Evolutionary conservation across 1,284 basidiomycete species (phyloP), one percentile per base, ranked within the genome.

Genomic region (Irpex sp.): DNA sequence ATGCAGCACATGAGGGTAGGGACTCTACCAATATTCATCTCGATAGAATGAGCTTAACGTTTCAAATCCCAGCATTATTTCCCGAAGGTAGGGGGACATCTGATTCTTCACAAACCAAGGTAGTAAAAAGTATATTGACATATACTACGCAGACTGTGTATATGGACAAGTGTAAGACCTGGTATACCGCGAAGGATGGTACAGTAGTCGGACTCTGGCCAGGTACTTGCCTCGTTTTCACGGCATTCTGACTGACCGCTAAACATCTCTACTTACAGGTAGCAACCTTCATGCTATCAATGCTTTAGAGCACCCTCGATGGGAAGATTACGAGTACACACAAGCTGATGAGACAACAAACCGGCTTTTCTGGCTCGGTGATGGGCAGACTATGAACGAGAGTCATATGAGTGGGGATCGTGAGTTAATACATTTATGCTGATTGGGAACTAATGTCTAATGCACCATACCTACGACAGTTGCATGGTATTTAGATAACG

Each of bases 171-270:
- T 87, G 86, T 66, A 75, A 79, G 5, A 84, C 84, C 3, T 89
- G 87, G 87, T 88, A 88, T 67, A 87, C 87, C 68, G 75, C 74
- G 52, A 83, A 83, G 4, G 82, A 85, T 61, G 85, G 86, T 2
- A 77, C 82, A 1, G 75, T 87, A 2, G 77, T 78, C 16, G 84
- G 76, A 0, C 72, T 35, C 5, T 35, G 33, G 33, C 33, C 33
- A 35, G 33, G 33, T 35, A 35, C 33, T 35, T 35, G 8, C 33
- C 33, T 35, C 3, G 7, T 1, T 2, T 35, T 35, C 33, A 35
- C 33, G 8, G 1, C 33, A 9, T 35, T 35, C 33, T 35, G 33
- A 9, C 3, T 35, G 33, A 35, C 33, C 33, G 3, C 8, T 35
- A 35, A 6, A 35, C 33, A 35, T 35, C 33, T 35, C 1, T 35